Evolutionary conservation across 495 filamentous ascomycete genomes (phyloP).

Genomic region (Annulohypoxylon maeteangense): DNA sequence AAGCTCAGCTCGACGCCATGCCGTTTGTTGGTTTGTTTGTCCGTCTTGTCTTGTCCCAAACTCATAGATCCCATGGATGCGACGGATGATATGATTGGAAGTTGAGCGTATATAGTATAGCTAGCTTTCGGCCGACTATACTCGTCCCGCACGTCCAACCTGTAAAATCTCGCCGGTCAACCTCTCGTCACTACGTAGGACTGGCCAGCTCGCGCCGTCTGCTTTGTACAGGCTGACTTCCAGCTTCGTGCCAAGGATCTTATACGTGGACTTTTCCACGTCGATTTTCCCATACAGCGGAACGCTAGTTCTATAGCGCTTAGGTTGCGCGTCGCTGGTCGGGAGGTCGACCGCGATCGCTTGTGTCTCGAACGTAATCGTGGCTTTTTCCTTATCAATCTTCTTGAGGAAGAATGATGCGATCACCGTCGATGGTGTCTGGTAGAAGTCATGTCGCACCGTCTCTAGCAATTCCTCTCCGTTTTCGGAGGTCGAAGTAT

Average conservation of each 20-base stretch:
- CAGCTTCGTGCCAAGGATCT: constrained; percentile 94
- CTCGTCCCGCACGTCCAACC: constrained; percentile 79
- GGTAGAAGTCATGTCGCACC: constrained; percentile 93
- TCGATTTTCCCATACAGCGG: constrained; percentile 82
- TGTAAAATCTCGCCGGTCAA: constrained; percentile 84
- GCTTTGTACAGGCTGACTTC: constrained; percentile 87
- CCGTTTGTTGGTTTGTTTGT: background rate
- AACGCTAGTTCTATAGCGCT: constrained; percentile 80
- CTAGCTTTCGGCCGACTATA: constrained; percentile 50
- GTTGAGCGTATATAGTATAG: background rate
- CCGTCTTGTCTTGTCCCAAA: background rate
- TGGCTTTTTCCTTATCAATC: constrained; percentile 83
- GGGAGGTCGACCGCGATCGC: constrained; percentile 78
- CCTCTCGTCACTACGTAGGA: constrained; percentile 84
- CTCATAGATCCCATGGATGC: background rate
- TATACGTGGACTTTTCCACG: constrained; percentile 75
- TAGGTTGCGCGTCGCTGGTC: constrained; percentile 78
- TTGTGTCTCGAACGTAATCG: constrained; percentile 70
- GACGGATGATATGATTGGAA: background rate
- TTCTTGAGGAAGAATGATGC: constrained; percentile 96
- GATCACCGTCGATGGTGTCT: constrained; percentile 85
- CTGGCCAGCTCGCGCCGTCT: constrained; percentile 86
- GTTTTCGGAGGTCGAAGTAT: constrained; percentile 52
- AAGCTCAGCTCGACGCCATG: background rate
- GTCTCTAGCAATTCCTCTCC: constrained; percentile 70